Evolutionary conservation across 2,329 filamentous ascomycete species (phyloP).

Genomic region (Pseudogymnoascus sp.): DNA sequence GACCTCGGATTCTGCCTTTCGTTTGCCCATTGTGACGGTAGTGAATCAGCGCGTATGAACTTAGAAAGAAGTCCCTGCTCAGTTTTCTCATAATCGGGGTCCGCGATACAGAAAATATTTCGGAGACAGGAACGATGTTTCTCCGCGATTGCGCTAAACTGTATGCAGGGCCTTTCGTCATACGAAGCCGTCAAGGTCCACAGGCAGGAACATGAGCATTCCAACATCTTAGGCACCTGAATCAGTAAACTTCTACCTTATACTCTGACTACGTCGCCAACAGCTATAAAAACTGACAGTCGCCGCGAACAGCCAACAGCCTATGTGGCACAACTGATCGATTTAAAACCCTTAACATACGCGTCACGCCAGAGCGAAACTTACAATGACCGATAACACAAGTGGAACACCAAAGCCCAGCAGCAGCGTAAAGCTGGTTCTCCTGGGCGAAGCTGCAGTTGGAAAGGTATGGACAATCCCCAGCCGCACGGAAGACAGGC

Average conservation of each 20-base stretch:
- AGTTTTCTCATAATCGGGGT: slow-evolving; percentile 5
- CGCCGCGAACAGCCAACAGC: not conserved
- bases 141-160: slow-evolving; percentile 8
- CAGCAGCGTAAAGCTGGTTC: slow-evolving; percentile 98
- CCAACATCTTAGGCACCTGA: slow-evolving; percentile 3
- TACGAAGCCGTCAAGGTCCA: slow-evolving; percentile 9
- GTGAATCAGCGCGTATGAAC: not conserved
- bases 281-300: not conserved
- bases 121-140: slow-evolving; percentile 5
- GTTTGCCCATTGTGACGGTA: slow-evolving; percentile 24
- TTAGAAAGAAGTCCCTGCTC: slow-evolving; percentile 5
- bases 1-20: slow-evolving; percentile 25
- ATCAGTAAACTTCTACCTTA: not conserved
- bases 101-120: slow-evolving; percentile 10
- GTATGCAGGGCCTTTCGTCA: slow-evolving; percentile 10
- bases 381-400: slow-evolving; percentile 61
- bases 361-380: not conserved
- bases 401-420: slow-evolving; percentile 77
- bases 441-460: slow-evolving; percentile 93
- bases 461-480: slow-evolving; percentile 66
- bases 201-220: slow-evolving; percentile 6
- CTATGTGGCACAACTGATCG: not conserved
- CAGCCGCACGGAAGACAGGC: not conserved
- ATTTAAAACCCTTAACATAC: not conserved
- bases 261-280: not conserved